phyloP scores from a whole-genome alignment of 441 rosid species.

The Pelargonium fulgidum region DNA sequence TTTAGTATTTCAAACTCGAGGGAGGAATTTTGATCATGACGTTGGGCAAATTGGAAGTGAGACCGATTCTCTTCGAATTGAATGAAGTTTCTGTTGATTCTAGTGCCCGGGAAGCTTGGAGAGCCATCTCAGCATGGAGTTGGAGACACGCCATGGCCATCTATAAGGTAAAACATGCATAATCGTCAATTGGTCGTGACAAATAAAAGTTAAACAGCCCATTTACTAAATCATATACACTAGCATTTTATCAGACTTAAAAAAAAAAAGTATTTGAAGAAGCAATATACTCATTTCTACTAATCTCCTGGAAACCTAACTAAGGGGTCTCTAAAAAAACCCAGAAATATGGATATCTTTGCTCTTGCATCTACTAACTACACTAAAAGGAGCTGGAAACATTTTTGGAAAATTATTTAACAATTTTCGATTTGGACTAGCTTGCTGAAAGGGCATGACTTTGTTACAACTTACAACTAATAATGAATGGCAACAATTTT shows the following conservation, averaged over 20 bases:
- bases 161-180: constrained; percentile 28
- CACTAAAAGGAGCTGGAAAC: not conserved
- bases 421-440: no score
- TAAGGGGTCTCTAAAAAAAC: not conserved
- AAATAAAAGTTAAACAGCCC: not conserved
- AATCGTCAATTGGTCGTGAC: not conserved
- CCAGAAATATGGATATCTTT: not conserved
- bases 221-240: not conserved
- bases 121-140: constrained; percentile 88
- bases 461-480: no score
- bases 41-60: constrained; percentile 29
- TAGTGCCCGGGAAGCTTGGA: constrained; percentile 80
- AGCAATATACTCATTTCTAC: not conserved
- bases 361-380: not conserved
- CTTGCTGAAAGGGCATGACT: no score
- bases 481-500: no score
- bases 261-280: not conserved
- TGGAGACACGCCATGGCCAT: constrained; percentile 92
- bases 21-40: constrained; percentile 49
- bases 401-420: not conserved
- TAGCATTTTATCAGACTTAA: not conserved
- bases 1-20: constrained; percentile 32
- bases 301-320: not conserved
- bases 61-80: constrained; percentile 29
- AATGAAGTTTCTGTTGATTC: constrained; percentile 42